phyloP scores from a whole-genome alignment of 2,329 filamentous ascomycete genomes.

The Xylariaceae sp. region DNA sequence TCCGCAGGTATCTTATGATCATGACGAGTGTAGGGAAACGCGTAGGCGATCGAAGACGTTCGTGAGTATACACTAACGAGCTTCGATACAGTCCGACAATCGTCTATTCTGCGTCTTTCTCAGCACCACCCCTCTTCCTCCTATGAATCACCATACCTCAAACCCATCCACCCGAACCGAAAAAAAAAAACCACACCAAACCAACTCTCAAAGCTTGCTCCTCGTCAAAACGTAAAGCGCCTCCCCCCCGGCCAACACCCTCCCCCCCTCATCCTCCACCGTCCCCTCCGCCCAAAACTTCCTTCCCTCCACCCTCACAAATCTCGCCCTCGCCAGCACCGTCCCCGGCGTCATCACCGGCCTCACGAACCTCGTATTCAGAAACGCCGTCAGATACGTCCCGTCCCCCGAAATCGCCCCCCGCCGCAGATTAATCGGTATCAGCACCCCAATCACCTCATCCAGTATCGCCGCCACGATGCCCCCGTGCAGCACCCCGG shows the following conservation, averaged over 20 bases:
- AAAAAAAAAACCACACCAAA: no score
- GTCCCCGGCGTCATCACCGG: constrained; percentile 47
- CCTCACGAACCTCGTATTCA: constrained; percentile 51
- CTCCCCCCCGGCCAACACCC: constrained; percentile 46
- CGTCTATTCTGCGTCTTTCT: no score
- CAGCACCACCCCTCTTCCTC: no score
- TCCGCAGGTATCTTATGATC: no score
- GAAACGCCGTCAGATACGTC: constrained; percentile 43
- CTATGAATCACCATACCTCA: no score
- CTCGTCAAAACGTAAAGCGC: constrained; percentile 37
- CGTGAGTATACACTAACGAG: no score
- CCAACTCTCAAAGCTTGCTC: constrained; percentile 4
- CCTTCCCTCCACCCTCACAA: constrained; percentile 44
- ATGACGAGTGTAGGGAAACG: no score
- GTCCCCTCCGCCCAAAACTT: constrained; percentile 48
- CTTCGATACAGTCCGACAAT: no score
- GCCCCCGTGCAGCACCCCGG: constrained; percentile 48
- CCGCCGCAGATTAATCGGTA: constrained; percentile 33
- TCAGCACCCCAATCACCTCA: constrained; percentile 49
- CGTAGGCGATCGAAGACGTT: no score
- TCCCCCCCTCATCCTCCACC: constrained; percentile 45
- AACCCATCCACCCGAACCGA: no score
- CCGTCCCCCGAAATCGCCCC: constrained; percentile 4
- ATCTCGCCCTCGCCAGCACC: constrained; percentile 41
- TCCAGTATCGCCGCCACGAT: constrained; percentile 44